Base-by-base conservation (phyloP, 148 eudicot genomes). In the Rheum nobile region DNA sequence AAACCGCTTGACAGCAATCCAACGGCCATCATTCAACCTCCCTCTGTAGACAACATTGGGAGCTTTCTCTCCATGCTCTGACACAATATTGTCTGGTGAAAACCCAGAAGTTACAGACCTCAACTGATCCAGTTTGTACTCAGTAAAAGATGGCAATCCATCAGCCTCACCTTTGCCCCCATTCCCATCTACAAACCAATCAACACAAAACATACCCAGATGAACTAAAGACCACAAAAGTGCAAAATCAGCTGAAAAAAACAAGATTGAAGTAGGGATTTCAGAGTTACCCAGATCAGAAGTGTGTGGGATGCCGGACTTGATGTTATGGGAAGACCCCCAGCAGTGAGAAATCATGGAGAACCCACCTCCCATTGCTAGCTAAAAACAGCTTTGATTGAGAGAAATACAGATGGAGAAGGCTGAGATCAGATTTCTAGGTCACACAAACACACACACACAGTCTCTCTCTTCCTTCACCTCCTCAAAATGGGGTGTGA, bases 1-100 rank as follows among this genome's bases (percentile, higher is more conserved):
- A 61, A 91, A 89, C 71, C 96, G 85, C 85, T 91, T 91, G 75
- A 91, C 80, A 55, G 96, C 97, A 29, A 91, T 82, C 85, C 81
- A 87, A 80, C 88, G 82, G 77, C 85, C 91, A 73, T 86, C 90
- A 65, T 81, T 85, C 17, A 89, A 79, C 83, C 57, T 79, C 37
- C 93, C 97, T 71, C 80, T 85, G 78, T 89, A 91, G 9, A 91
- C 97, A 74, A 91, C 88, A 82, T 91, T 91, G 28, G 97, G 93
- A 71, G 97, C 93, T 78, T 91, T 91, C 77, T 87, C 93, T 38
- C 97, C 97, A 77, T 91, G 93, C 61, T 91, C 97, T 37, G 97
- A 91, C 19, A 91, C 97, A 80, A 91, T 89, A 77, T 83, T 85
- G 14, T 91, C 90, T 52, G 82, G 80, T 3, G 84, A 79, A 77